Evolutionary conservation across 352 stramenopile genomes (phyloP).

Genomic region (Globisporangium splendens): DNA sequence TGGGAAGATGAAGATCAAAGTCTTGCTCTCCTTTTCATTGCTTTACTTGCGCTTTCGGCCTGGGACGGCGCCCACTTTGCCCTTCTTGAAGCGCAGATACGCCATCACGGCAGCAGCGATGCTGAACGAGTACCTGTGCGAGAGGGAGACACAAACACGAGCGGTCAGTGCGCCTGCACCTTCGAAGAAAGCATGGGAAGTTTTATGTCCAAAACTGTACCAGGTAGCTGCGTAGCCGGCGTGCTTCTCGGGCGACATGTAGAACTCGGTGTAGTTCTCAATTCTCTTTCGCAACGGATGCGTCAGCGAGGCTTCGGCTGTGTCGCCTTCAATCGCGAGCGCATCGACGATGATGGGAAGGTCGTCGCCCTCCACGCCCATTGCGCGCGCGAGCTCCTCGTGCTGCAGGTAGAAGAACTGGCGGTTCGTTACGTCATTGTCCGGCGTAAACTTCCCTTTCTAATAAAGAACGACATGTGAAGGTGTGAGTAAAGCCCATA

Average conservation of each 20-base stretch:
- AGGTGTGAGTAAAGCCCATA: no score
- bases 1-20: background rate
- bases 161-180: background rate
- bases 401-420: conserved; percentile 87
- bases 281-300: conserved; percentile 74
- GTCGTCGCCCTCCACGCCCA: conserved; percentile 60
- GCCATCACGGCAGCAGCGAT: conserved; percentile 67
- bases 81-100: conserved; percentile 64
- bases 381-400: conserved; percentile 67
- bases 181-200: background rate
- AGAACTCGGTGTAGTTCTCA: conserved; percentile 81
- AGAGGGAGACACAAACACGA: background rate
- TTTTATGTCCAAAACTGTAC: conserved; percentile 25
- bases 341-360: conserved; percentile 79
- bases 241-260: conserved; percentile 88
- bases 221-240: conserved; percentile 80
- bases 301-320: conserved; percentile 30
- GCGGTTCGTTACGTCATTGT: conserved; percentile 67
- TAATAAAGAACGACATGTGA: conserved; percentile 11
- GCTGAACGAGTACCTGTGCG: conserved; percentile 74
- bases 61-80: conserved; percentile 21
- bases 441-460: conserved; percentile 77
- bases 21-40: background rate
- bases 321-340: conserved; percentile 34
- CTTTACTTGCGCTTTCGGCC: background rate